Base-by-base conservation (phyloP, 2,329 filamentous ascomycete genomes). In the Clarireedia homoeocarpa region DNA sequence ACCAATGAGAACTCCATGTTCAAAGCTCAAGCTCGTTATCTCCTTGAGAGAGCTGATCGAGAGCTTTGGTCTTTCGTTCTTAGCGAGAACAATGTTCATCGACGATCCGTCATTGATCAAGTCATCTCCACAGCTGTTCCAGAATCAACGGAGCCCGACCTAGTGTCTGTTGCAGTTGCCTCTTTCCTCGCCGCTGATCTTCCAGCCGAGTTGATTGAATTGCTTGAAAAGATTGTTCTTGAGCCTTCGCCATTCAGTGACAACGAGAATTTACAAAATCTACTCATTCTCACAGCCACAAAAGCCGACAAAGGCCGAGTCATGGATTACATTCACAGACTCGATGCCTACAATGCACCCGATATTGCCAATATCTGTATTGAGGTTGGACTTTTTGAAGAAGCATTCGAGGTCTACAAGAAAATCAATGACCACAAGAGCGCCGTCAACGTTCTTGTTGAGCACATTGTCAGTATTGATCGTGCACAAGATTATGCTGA, bases 1-100 rank as follows among this genome's bases (percentile, higher is more conserved):
- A 97, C 94, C 68, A 99, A 97, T 66, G 95, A 99, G 74, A 99
- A 99, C 75, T 86, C 89, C n/a, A 99, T 99, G 94, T 99, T 96
- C 81, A 88, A 91, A 67, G 89, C 89, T n/a, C 94, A 99, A 73
- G 92, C 91, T 57, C 87, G 94, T 39, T 99, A 99, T 73, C 80
- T 99, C 24, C 78, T 99, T 52, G 91, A 96, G 67, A 86, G 94
- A 63, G 87, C 89, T 39, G 94, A 99, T 67, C 72, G 78, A 2
- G 94, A 99, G 71, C 84, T 99, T 48, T 99, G 95, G 95, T 79
- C 81, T 52, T 99, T 96, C 69, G 94, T 97, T 14, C 80, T 99
- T 36, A 96, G 88, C 71, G 85, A 90, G 66, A 97, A 96, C 80
- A 99, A 99, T 74, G 83, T 96, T 61, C 90, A 97, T 71, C 88